These are phyloP conservation scores for Pythium aphanidermatum DNA, from an alignment of 352 stramenopile species.

Conservation along the genomic window DNA sequence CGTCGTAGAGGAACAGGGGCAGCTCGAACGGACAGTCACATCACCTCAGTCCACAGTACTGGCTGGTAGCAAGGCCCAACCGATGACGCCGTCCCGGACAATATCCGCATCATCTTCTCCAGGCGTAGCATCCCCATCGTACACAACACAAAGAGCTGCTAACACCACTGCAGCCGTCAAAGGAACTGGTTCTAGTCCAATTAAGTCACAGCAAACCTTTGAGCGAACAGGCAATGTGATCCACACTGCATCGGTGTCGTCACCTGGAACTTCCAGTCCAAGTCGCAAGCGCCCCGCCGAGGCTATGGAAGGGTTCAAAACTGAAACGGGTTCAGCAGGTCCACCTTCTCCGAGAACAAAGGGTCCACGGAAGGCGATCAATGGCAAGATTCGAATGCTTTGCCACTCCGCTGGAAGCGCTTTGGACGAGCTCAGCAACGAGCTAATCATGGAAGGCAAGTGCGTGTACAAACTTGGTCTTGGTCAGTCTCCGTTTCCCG, in stretches of 20 bases:
- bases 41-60: not conserved
- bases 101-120: no score
- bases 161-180: no score
- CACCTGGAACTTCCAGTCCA: no score
- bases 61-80: not conserved
- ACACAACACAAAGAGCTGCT: no score
- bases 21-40: slow-evolving; percentile 3
- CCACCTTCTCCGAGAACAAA: slow-evolving; percentile 6
- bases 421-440: slow-evolving; percentile 82
- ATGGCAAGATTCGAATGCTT: slow-evolving; percentile 84
- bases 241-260: not conserved
- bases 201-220: no score
- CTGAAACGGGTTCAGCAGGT: not conserved
- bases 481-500: slow-evolving; percentile 82
- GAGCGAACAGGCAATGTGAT: no score
- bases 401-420: slow-evolving; percentile 72
- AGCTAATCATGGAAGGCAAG: slow-evolving; percentile 74
- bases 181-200: no score
- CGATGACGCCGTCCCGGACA: not conserved
- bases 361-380: slow-evolving; percentile 79
- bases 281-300: slow-evolving; percentile 46
- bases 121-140: no score
- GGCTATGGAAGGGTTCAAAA: slow-evolving; percentile 19
- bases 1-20: slow-evolving; percentile 10
- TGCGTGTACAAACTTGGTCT: slow-evolving; percentile 83